These are phyloP conservation scores for Lipomyces sp. DNA, from an alignment of 805 yeast species.

Conservation along the genomic window DNA sequence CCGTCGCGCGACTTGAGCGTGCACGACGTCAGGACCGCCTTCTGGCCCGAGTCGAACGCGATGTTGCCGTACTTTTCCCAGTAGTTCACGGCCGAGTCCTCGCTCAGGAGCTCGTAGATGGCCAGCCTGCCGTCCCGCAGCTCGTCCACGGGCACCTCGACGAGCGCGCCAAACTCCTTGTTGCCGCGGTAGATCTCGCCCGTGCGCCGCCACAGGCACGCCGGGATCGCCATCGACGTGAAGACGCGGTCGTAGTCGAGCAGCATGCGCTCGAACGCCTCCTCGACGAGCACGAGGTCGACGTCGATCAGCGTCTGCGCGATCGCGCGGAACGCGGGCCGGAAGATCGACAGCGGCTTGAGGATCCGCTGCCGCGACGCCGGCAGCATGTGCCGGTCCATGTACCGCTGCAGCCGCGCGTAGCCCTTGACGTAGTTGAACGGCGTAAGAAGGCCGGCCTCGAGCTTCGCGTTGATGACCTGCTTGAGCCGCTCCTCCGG, in stretches of 20 bases:
- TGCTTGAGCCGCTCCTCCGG: conserved; percentile 92
- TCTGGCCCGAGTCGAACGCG: conserved; percentile 93
- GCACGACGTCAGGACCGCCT: conserved; percentile 91
- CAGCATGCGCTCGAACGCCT: conserved; percentile 88
- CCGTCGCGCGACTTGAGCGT: conserved; percentile 81
- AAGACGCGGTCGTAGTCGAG: conserved; percentile 91
- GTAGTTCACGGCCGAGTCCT: conserved; percentile 91
- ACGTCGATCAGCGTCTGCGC: conserved; percentile 87
- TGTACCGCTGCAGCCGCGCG: conserved; percentile 80
- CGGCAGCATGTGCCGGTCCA: conserved; percentile 88
- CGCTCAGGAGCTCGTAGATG: conserved; percentile 90
- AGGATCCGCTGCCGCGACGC: conserved; percentile 79
- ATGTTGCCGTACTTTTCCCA: conserved; percentile 98
- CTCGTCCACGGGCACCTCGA: conserved; percentile 86
- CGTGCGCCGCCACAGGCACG: conserved; percentile 94
- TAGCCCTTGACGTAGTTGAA: conserved; percentile 93
- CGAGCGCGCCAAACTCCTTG: conserved; percentile 91
- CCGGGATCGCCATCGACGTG: conserved; percentile 96
- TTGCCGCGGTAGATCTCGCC: conserved; percentile 95
- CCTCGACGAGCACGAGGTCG: conserved; percentile 88
- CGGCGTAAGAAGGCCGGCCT: conserved; percentile 89
- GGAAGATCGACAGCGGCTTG: conserved; percentile 76
- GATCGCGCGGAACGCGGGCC: conserved; percentile 92
- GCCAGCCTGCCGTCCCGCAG: conserved; percentile 88
- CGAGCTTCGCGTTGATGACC: conserved; percentile 89